Base-by-base conservation (phyloP, 352 stramenopile genomes). In the Pythium apleroticum region DNA sequence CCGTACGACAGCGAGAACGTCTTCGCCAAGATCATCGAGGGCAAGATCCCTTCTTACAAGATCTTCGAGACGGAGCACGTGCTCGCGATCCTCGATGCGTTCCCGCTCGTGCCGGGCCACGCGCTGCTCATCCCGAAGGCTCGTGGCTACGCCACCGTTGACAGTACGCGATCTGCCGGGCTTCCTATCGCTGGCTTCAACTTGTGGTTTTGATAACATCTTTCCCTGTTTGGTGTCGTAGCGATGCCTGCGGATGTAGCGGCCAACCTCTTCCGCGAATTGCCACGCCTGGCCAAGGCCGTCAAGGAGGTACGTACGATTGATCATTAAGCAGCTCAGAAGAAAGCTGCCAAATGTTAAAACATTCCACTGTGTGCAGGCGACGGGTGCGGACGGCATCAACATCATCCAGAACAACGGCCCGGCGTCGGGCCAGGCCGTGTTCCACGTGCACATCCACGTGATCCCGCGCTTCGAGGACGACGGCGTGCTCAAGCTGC, bases 331-430 rank as follows among this genome's bases (percentile, higher is more conserved):
- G n/a, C n/a, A n/a, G n/a, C n/a, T n/a, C n/a, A n/a, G n/a, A n/a
- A n/a, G n/a, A n/a, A n/a, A n/a, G n/a, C n/a, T n/a, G n/a, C n/a
- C n/a, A n/a, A n/a, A n/a, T n/a, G n/a, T n/a, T n/a, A n/a, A n/a
- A 24, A 24, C 15, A 19, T 15, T 48, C 15, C 14, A 50, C 25
- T 25, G 14, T 27, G 11, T 27, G 22, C 39, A 82, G 63, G 86
- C 86, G 22, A 91, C 85, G 4, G 81, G 80, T 9, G 75, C 73
- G 25, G 74, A 84, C 25, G 84, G 86, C 33, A 64, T 93, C 65
- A 92, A 93, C 64, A 86, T 95, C 69, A 66, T 95, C 28, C 84
- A 95, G 75, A 93, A 95, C 78, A 95, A 95, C 60, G 82, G 82
- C 28, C 25, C 69, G 1, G 70, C 82, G 11, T 58, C 86, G 1